Evolutionary conservation across 1,284 basidiomycete species (phyloP), one percentile per base, ranked within the genome.

Genomic region (Athelia psychrophila): DNA sequence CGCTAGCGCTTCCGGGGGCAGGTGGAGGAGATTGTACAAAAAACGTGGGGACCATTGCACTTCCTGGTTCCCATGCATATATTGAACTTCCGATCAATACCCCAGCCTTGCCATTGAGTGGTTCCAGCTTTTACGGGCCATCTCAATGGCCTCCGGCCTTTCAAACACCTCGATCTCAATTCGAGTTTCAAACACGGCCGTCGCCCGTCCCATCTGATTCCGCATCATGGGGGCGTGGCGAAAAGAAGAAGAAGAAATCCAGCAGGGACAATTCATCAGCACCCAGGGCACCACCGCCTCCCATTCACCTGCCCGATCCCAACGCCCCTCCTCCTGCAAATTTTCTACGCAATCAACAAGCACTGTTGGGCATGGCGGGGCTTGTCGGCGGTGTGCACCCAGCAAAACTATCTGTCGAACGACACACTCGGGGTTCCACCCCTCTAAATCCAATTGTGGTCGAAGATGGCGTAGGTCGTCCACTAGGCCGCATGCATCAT

Each of bases 1-100:
- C 64, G 35, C 70, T 83, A 66, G 84, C 84, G 53, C 73, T 85
- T 56, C 83, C 83, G 13, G 27, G 27, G 13, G 27, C 27, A 60
- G 71, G 74, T 64, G 70, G 71, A 64, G 62, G 65, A 59, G 65
- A 67, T 68, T 66, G 68, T 72, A 72, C 70, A 77, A 74, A 89
- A 88, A 90, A 91, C 81, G 88, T 91, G 88, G 88, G 88, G 88
- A 86, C 88, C 87, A 90, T 90, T 91, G 88, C 88, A 91, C 88
- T 89, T 88, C 86, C 87, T 89, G 88, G 88, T 83, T 88, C 86
- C 87, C 88, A 88, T 76, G 76, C 76, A 71, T 75, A 75, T 86
- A 86, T 86, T 91, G 85, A 91, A 90, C 78, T 83, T 75, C 77
- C 85, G 73, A 77, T 83, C 73, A 73, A 79, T 75, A 81, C 81